Conservation (phyloP, 352 stramenopile species). For the Phytophthora boehmeriae region DNA sequence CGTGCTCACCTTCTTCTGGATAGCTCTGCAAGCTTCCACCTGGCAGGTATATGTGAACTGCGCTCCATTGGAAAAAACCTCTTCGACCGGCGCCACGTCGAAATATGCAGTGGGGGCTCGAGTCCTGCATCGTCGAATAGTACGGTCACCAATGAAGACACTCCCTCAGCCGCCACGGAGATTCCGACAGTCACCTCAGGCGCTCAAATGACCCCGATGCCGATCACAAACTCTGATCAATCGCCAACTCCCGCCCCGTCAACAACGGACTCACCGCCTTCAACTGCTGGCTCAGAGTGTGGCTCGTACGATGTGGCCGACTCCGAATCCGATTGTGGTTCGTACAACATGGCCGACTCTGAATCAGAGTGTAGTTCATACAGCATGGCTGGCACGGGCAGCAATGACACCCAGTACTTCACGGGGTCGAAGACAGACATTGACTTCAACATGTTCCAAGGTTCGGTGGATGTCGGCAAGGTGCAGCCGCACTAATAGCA, state of each 20-base stretch:
- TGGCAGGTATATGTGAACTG: constrained; percentile 25
- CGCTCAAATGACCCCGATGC: constrained; percentile 5
- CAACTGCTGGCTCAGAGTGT: constrained; percentile 12
- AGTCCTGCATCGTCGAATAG: not conserved
- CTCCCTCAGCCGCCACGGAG: constrained; percentile 4
- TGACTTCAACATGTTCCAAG: constrained; percentile 21
- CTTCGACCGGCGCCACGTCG: constrained; percentile 6
- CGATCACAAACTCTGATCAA: constrained; percentile 9
- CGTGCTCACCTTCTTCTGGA: constrained; percentile 27
- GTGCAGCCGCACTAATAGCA: constrained; percentile 9
- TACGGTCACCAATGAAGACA: constrained; percentile 4
- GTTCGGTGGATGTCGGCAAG: constrained; percentile 11
- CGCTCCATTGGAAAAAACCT: constrained; percentile 11
- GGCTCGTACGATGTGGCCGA: constrained; percentile 13
- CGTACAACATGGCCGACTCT: constrained; percentile 9
- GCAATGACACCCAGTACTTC: constrained; percentile 7
- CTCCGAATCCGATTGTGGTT: constrained; percentile 15
- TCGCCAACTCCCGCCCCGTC: constrained; percentile 8
- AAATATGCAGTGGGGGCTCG: constrained; percentile 4
- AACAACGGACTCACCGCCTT: not conserved
- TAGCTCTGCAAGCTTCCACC: constrained; percentile 30
- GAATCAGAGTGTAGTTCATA: constrained; percentile 6
- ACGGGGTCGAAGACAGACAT: constrained; percentile 21
- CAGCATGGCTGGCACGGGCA: not conserved
- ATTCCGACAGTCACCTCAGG: constrained; percentile 8